These are phyloP conservation scores for Trichosporon coremiiforme DNA, from an alignment of 1,284 basidiomycete species.

Conservation along the genomic window DNA sequence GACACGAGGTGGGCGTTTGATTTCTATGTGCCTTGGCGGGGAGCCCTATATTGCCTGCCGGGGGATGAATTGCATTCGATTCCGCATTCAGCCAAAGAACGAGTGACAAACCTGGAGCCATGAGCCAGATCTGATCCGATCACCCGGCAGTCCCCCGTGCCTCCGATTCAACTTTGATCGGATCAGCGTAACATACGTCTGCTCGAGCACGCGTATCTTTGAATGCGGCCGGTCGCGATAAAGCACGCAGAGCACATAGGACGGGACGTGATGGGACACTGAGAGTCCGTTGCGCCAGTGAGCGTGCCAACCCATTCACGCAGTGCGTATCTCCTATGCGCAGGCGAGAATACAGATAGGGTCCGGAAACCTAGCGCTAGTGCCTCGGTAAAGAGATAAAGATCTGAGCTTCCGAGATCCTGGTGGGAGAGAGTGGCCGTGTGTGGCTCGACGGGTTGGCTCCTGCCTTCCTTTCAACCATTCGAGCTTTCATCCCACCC, in stretches of 20 bases:
- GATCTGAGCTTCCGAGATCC: neutral
- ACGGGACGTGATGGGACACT: neutral
- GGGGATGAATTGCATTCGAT: conserved; percentile 9
- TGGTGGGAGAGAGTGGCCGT: neutral
- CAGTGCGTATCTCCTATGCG: neutral
- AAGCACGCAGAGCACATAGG: neutral
- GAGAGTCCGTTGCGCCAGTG: too few relatives aligned
- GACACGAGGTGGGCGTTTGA: neutral
- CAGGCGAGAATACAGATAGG: neutral
- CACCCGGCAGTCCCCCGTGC: neutral
- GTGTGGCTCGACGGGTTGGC: too few relatives aligned
- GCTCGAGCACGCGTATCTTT: neutral
- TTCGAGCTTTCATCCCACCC: neutral
- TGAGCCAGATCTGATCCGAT: conserved; percentile 1
- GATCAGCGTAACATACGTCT: neutral
- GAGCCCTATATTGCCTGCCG: neutral
- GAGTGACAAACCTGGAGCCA: neutral
- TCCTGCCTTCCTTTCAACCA: neutral
- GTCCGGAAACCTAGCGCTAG: neutral
- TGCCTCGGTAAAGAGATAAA: neutral
- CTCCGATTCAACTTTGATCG: conserved; percentile 2
- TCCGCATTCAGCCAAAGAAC: neutral
- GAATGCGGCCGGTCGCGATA: conserved; percentile 1
- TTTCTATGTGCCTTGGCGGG: neutral
- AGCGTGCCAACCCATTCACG: neutral